phyloP scores from a whole-genome alignment of 345 rosid genomes.

The Cardiospermum halicacabum region DNA sequence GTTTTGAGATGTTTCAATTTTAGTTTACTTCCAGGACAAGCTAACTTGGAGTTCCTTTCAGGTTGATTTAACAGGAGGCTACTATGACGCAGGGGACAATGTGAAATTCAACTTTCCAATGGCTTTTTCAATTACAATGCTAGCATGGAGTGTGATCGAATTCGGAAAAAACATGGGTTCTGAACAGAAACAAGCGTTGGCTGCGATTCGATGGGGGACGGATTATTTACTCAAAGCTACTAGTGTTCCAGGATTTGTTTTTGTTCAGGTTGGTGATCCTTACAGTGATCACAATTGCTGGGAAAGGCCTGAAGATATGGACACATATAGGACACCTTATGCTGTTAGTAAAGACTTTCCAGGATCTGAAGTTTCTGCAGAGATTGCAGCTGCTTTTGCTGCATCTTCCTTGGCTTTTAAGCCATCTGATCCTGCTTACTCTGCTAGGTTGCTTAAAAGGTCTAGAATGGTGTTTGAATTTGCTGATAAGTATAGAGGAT shows the following conservation, averaged over 20 bases:
- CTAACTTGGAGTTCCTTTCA: slow-evolving; percentile 11
- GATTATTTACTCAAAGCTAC: slow-evolving; percentile 81
- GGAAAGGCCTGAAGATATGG: slow-evolving; percentile 99
- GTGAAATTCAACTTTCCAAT: slow-evolving; percentile 84
- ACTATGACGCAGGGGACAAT: slow-evolving; percentile 93
- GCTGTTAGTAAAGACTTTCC: slow-evolving; percentile 50
- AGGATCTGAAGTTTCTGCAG: slow-evolving; percentile 80
- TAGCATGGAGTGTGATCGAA: slow-evolving; percentile 73
- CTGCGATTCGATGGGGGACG: slow-evolving; percentile 72
- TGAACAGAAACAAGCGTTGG: slow-evolving; percentile 34
- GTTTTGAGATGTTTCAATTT: too few relatives aligned
- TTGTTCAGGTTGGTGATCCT: slow-evolving; percentile 61
- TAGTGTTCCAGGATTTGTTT: slow-evolving; percentile 43
- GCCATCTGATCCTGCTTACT: slow-evolving; percentile 37
- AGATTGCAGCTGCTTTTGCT: slow-evolving; percentile 86
- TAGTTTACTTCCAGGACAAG: background rate
- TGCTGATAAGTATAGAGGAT: slow-evolving; percentile 62
- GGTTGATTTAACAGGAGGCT: slow-evolving; percentile 87
- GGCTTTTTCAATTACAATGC: slow-evolving; percentile 79
- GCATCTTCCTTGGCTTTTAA: slow-evolving; percentile 71
- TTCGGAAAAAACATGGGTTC: slow-evolving; percentile 49
- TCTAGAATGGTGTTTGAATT: slow-evolving; percentile 60
- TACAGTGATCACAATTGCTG: slow-evolving; percentile 64
- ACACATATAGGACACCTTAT: slow-evolving; percentile 63
- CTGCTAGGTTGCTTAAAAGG: slow-evolving; percentile 45